Evolutionary conservation across 768 basidiomycete species (phyloP).

Genomic region (Mycena filopes): DNA sequence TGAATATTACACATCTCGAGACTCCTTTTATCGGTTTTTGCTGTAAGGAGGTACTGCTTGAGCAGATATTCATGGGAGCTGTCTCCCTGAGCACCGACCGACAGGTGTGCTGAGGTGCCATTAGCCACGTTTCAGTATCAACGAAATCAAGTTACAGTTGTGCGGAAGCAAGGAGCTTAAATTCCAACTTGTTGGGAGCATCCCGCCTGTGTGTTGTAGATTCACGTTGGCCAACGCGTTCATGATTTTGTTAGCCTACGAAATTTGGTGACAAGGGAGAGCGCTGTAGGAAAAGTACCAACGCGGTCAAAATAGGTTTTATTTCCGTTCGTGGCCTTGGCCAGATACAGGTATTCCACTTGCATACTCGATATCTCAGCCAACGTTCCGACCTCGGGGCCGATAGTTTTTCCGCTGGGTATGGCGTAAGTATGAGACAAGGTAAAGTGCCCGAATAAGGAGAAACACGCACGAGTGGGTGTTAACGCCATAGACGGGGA

Average conservation of each 20-base stretch:
- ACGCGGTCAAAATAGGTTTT: constrained; percentile 69
- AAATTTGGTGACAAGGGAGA: background rate
- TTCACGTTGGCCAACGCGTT: constrained; percentile 58
- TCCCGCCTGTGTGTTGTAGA: constrained; percentile 60
- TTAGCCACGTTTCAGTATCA: constrained; percentile 32
- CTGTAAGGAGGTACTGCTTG: constrained; percentile 77
- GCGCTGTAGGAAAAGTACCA: constrained; percentile 31
- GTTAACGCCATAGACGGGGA: constrained; percentile 80
- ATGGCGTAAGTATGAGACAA: background rate
- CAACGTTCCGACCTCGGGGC: constrained; percentile 55
- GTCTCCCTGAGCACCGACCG: constrained; percentile 75
- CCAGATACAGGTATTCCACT: constrained; percentile 87
- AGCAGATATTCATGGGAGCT: constrained; percentile 84
- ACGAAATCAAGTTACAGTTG: constrained; percentile 50
- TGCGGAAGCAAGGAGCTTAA: constrained; percentile 55
- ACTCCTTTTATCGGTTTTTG: constrained; percentile 65
- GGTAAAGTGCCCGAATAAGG: background rate
- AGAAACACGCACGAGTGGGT: constrained; percentile 60
- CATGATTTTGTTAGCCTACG: constrained; percentile 61
- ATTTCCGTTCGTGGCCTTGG: constrained; percentile 80
- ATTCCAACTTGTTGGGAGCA: constrained; percentile 73
- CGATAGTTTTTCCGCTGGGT: constrained; percentile 45
- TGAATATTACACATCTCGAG: constrained; percentile 74
- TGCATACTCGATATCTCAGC: constrained; percentile 88
- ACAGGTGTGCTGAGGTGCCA: constrained; percentile 49